Percentiles rank a stretch among this genome's conserved stretches.
These are phyloP conservation scores for Penicillium diatomitis DNA, from an alignment of 495 filamentous ascomycete genomes.

Conservation along the genomic window DNA sequence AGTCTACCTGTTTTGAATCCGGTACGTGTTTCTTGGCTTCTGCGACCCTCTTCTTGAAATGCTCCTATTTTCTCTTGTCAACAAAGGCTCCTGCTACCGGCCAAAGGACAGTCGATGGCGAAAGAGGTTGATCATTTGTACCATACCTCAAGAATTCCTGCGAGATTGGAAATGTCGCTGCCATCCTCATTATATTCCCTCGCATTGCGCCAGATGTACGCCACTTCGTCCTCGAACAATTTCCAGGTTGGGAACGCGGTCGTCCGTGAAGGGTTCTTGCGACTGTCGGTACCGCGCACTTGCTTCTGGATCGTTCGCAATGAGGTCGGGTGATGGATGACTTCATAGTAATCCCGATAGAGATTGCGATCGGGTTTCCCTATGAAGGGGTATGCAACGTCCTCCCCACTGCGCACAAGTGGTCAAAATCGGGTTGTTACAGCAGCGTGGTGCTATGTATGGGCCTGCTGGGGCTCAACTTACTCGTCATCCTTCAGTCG, in stretches of 20 bases:
- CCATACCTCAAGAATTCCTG: conserved; percentile 64
- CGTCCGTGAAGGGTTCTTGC: conserved; percentile 51
- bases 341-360: conserved; percentile 59
- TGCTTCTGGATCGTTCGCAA: conserved; percentile 61
- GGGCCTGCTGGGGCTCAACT: conserved; percentile 10
- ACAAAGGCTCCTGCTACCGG: too few relatives aligned
- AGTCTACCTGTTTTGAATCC: conserved; percentile 61
- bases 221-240: conserved; percentile 67
- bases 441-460: too few relatives aligned
- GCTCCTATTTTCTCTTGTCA: conserved; percentile 30
- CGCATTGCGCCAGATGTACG: conserved; percentile 77
- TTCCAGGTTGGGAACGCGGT: conserved; percentile 72
- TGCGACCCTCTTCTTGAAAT: conserved; percentile 54
- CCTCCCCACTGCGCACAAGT: conserved; percentile 14
- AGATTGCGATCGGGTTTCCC: conserved; percentile 24
- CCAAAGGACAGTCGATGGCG: too few relatives aligned
- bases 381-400: conserved; percentile 23
- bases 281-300: conserved; percentile 57
- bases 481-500: conserved; percentile 52
- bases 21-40: conserved; percentile 57
- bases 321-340: conserved; percentile 66
- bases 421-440: background rate
- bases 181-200: conserved; percentile 82
- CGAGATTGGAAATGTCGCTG: conserved; percentile 65
- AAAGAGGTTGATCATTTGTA: too few relatives aligned